These are phyloP conservation scores for Bidens hawaiensis DNA, from an alignment of 140 eudicot genomes.

Conservation along the genomic window DNA sequence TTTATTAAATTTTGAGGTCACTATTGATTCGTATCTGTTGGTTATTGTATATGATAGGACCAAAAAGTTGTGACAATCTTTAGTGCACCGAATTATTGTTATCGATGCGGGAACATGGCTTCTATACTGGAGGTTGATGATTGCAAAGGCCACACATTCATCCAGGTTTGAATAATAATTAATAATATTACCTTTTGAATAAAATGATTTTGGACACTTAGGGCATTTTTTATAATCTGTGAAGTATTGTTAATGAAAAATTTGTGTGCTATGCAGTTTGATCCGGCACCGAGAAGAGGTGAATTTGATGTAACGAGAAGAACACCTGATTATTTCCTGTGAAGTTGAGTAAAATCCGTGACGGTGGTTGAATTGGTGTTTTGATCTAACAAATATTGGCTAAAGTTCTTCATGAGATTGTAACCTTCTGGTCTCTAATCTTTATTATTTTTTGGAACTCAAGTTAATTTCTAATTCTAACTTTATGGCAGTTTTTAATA, in stretches of 20 bases:
- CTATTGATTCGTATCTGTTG: neutral
- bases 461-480: conserved; percentile 2
- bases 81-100: conserved; percentile 92
- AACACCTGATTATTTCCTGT: conserved; percentile 88
- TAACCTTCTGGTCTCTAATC: conserved; percentile 3
- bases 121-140: conserved; percentile 89
- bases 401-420: conserved; percentile 9
- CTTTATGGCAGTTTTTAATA: conserved; percentile 5
- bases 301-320: conserved; percentile 95
- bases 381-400: conserved; percentile 14
- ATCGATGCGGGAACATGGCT: conserved; percentile 93
- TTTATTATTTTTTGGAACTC: neutral
- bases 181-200: neutral
- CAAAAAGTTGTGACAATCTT: conserved; percentile 92
- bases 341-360: conserved; percentile 9
- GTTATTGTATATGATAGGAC: conserved; percentile 43
- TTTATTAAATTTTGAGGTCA: neutral
- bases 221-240: too few species aligned
- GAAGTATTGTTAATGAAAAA: neutral
- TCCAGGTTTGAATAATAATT: conserved; percentile 60
- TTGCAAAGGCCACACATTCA: conserved; percentile 77
- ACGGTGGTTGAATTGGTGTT: neutral
- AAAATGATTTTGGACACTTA: too few species aligned
- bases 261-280: conserved; percentile 52
- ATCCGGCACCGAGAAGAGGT: conserved; percentile 97